Percentiles rank a stretch among this genome's conserved stretches.
Conservation (phyloP, 352 stramenopile genomes). For the Pythium chondricola region DNA sequence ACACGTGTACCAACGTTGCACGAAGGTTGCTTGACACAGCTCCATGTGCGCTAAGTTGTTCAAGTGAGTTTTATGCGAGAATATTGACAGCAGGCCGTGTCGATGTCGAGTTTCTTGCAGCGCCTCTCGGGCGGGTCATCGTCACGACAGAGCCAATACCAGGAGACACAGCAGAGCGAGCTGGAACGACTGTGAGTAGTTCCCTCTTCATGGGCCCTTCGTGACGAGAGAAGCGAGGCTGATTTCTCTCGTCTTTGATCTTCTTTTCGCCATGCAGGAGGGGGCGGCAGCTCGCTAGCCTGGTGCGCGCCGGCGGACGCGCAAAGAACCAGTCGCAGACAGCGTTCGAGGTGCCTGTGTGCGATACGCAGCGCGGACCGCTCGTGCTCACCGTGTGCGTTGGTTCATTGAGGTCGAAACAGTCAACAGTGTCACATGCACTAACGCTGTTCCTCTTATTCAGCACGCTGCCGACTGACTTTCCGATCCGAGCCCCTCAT, state of each 20-base stretch:
- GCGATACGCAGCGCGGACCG: constrained; percentile 45
- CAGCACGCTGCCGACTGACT: constrained; percentile 67
- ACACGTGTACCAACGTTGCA: constrained; percentile 5
- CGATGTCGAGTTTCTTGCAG: no score
- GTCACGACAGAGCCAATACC: constrained; percentile 26
- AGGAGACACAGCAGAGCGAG: constrained; percentile 78
- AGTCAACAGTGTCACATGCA: no score
- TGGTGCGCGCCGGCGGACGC: constrained; percentile 71
- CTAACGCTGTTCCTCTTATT: not conserved
- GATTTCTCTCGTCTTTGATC: not conserved
- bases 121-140: constrained; percentile 27
- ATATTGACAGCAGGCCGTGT: no score
- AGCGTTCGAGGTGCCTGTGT: constrained; percentile 68
- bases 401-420: no score
- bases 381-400: constrained; percentile 46
- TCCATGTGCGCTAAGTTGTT: not conserved
- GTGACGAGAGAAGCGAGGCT: not conserved
- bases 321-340: constrained; percentile 85
- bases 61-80: not conserved
- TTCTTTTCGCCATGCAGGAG: constrained; percentile 33
- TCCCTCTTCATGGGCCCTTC: not conserved
- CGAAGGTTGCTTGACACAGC: constrained; percentile 10
- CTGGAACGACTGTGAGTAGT: constrained; percentile 65
- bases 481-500: constrained; percentile 59
- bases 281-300: constrained; percentile 68